A percentile compares a stretch with the other conserved stretches of the same genome.
phyloP scores from a whole-genome alignment of 345 rosid genomes.

The Populus ilicifolia region DNA sequence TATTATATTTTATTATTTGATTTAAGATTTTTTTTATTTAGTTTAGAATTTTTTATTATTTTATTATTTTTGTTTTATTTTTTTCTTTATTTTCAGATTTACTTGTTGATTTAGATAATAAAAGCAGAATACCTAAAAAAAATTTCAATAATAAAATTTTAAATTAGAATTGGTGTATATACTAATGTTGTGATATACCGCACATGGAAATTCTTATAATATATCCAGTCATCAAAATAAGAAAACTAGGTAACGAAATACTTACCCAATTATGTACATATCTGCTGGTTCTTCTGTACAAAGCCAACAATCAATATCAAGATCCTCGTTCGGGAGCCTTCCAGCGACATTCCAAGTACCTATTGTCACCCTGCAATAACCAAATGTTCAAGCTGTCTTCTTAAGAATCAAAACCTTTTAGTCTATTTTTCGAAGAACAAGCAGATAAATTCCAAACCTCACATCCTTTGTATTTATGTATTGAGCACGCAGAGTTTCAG shows the following conservation, averaged over 20 bases:
- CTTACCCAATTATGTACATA: conserved; percentile 82
- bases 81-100: no score
- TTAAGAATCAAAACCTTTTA: background rate
- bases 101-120: no score
- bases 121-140: no score
- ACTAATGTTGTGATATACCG: no score
- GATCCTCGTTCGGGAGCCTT: conserved; percentile 63
- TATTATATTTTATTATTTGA: no score
- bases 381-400: background rate
- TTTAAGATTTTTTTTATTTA: no score
- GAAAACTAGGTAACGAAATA: background rate
- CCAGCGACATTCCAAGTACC: conserved; percentile 99
- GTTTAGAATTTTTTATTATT: no score
- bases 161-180: no score
- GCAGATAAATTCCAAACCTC: conserved; percentile 48
- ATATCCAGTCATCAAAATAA: background rate
- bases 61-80: no score
- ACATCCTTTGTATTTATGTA: conserved; percentile 86
- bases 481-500: conserved; percentile 89
- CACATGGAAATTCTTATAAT: background rate
- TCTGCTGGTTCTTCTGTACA: conserved; percentile 74
- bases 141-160: no score
- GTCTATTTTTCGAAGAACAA: background rate
- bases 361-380: conserved; percentile 56
- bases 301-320: conserved; percentile 86